Conservation (phyloP, 805 yeast species). For the Yarrowia yakushimensis region DNA sequence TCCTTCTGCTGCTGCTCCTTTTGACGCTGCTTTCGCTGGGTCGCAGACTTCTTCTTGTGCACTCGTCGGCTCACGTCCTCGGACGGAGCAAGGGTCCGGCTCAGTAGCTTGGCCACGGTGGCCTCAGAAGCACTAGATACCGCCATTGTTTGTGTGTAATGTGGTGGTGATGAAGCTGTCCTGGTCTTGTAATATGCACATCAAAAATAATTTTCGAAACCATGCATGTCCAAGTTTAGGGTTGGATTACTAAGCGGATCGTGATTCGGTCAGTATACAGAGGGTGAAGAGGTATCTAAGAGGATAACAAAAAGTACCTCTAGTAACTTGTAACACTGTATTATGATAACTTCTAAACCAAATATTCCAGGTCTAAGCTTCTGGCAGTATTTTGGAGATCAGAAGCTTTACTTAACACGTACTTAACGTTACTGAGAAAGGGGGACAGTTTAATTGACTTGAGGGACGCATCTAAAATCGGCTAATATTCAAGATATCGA, state of each 20-base stretch:
- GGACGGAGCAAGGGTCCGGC: conserved; percentile 14
- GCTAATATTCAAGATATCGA: too few species aligned
- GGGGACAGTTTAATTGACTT: too few species aligned
- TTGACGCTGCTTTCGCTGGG: conserved; percentile 17
- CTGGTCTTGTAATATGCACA: neutral
- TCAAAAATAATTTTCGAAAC: conserved; percentile 10
- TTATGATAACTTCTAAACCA: too few species aligned
- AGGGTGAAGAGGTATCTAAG: too few species aligned
- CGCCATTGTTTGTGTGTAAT: neutral
- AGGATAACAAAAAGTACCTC: too few species aligned
- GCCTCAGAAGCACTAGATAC: conserved; percentile 23
- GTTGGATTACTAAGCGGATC: neutral
- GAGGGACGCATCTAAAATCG: too few species aligned
- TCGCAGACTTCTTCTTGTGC: conserved; percentile 18
- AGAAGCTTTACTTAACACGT: too few species aligned
- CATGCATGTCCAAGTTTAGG: conserved; percentile 14
- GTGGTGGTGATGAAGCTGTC: neutral
- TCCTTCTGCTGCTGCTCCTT: conserved; percentile 1
- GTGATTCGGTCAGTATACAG: too few species aligned
- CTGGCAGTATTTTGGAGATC: too few species aligned
- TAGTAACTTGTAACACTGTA: too few species aligned
- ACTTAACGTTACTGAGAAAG: too few species aligned
- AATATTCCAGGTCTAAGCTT: too few species aligned
- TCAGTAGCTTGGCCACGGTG: conserved; percentile 17
- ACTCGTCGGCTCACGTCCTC: conserved; percentile 14